A percentile compares a stretch with the other conserved stretches of the same genome.
Conservation (phyloP, 805 yeast species). For the Monosporozyma servazzii region DNA sequence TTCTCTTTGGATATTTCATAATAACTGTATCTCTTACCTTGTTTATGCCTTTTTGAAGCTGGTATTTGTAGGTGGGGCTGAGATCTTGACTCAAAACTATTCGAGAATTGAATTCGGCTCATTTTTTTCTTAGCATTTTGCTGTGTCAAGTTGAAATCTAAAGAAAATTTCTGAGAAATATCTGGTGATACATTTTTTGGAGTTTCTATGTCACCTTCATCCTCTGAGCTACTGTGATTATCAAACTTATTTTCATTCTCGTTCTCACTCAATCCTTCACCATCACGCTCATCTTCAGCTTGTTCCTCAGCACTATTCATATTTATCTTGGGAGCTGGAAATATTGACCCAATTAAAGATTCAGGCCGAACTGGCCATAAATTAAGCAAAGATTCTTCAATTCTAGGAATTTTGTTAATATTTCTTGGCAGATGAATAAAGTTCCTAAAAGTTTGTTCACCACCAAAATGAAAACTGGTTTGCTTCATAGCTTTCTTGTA, state of each 20-base stretch:
- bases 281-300: slow-evolving; percentile 1
- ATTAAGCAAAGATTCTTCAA: slow-evolving; percentile 27
- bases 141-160: slow-evolving; percentile 19
- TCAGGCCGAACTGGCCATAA: slow-evolving; percentile 25
- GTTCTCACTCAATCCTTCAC: not conserved
- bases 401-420: slow-evolving; percentile 22
- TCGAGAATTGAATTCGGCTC: not conserved
- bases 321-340: not conserved
- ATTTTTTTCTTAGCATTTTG: slow-evolving; percentile 14
- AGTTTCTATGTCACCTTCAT: not conserved
- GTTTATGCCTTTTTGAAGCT: not conserved
- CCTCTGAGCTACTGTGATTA: too few species aligned
- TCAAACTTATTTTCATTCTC: not conserved
- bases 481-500: slow-evolving; percentile 26
- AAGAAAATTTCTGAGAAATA: slow-evolving; percentile 5
- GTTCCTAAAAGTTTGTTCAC: slow-evolving; percentile 6
- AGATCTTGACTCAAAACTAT: not conserved
- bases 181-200: not conserved
- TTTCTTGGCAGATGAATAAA: slow-evolving; percentile 18
- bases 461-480: slow-evolving; percentile 8
- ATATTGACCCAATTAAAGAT: slow-evolving; percentile 1
- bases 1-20: not conserved
- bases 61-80: not conserved
- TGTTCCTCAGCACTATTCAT: not conserved
- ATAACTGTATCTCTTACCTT: not conserved